Evolutionary conservation across 2,329 filamentous ascomycete genomes (phyloP).

Genomic region (Graphilbum sp.): DNA sequence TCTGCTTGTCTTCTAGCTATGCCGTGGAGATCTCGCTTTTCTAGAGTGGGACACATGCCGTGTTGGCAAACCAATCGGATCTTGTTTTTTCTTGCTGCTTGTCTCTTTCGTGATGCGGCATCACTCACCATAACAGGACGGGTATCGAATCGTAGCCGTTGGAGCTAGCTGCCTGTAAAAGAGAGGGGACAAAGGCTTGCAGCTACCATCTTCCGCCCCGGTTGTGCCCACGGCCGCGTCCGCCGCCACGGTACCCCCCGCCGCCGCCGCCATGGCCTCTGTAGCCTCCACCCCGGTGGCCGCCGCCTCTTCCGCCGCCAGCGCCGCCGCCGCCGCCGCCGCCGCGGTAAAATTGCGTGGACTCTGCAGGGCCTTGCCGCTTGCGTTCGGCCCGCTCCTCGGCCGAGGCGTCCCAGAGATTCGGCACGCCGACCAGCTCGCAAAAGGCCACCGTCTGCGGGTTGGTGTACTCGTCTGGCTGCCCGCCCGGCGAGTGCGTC

Average conservation of each 20-base stretch:
- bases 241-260: constrained; percentile 16
- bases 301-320: constrained; percentile 20
- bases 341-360: constrained; percentile 15
- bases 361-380: constrained; percentile 36
- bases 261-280: constrained; percentile 17
- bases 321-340: constrained; percentile 20
- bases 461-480: constrained; percentile 70
- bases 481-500: constrained; percentile 23
- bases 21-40: constrained; percentile 28
- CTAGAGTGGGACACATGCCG: constrained; percentile 27
- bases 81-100: too few relatives aligned
- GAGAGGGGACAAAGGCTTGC: too few relatives aligned
- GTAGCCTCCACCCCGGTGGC: constrained; percentile 21
- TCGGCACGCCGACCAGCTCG: constrained; percentile 56
- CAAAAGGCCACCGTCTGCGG: constrained; percentile 77
- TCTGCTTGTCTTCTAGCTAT: constrained; percentile 24
- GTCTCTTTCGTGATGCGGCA: too few relatives aligned
- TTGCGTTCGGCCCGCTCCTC: constrained; percentile 50
- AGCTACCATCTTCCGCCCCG: constrained; percentile 5
- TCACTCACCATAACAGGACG: too few relatives aligned
- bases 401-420: constrained; percentile 56
- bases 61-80: too few relatives aligned
- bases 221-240: constrained; percentile 12
- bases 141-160: too few relatives aligned
- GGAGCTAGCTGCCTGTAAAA: too few relatives aligned